A percentile compares a stretch with the other conserved stretches of the same genome.
phyloP scores from a whole-genome alignment of 148 eudicot genomes.

The Chenopodium quinoa region DNA sequence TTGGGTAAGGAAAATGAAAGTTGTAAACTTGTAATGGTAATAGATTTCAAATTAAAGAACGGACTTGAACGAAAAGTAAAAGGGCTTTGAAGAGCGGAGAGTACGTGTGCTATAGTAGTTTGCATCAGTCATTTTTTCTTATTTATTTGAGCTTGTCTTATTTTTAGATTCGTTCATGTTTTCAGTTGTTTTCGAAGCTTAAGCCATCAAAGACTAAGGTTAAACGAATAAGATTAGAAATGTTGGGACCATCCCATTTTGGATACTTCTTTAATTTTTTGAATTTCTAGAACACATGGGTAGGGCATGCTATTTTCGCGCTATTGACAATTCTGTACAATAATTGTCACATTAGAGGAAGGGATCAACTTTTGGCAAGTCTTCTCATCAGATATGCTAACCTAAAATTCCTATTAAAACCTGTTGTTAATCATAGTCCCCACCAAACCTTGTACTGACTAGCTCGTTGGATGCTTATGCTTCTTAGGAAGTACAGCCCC shows the following conservation, averaged over 20 bases:
- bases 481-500: not conserved
- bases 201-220: slow-evolving; percentile 4
- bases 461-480: not conserved
- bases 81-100: too few species aligned
- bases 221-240: not conserved
- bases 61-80: too few species aligned
- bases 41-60: too few species aligned
- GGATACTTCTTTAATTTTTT: slow-evolving; percentile 13
- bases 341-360: slow-evolving; percentile 21
- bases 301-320: slow-evolving; percentile 20
- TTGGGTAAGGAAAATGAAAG: too few species aligned
- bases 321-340: not conserved
- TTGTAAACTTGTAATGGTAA: too few species aligned
- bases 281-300: slow-evolving; percentile 19
- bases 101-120: not conserved
- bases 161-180: slow-evolving; percentile 16
- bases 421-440: not conserved
- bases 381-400: not conserved
- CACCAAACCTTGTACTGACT: not conserved
- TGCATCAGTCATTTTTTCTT: not conserved
- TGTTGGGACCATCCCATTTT: slow-evolving; percentile 29
- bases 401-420: not conserved
- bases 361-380: not conserved
- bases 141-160: slow-evolving; percentile 19
- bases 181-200: slow-evolving; percentile 1